Percentiles rank a stretch among this genome's conserved stretches.
phyloP scores from a whole-genome alignment of 306 rosid species.

The Lagenaria siceraria region DNA sequence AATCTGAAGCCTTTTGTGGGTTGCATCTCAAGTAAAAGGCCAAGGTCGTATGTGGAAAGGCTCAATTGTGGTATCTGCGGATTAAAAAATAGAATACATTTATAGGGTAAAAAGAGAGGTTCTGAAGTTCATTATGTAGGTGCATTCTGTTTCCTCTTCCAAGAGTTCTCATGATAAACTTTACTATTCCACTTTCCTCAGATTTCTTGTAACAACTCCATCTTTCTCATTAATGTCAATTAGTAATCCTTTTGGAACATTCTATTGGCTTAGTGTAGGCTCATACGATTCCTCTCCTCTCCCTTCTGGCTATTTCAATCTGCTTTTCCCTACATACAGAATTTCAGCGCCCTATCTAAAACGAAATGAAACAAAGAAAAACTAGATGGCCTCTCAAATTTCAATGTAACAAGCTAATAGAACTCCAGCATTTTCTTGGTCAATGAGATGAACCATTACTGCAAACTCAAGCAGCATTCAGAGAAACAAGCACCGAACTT shows the following conservation, averaged over 20 bases:
- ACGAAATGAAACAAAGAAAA: neutral
- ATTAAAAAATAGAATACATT: neutral
- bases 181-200: neutral
- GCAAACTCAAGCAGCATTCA: neutral
- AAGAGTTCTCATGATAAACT: neutral
- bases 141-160: neutral
- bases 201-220: neutral
- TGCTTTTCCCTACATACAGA: neutral
- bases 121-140: neutral
- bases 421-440: neutral
- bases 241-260: neutral
- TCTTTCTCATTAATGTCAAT: neutral
- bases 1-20: neutral
- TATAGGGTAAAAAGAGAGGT: neutral
- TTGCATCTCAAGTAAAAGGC: neutral
- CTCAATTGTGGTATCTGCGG: neutral
- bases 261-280: neutral
- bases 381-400: neutral
- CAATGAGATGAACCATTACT: neutral
- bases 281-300: neutral
- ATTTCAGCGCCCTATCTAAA: neutral
- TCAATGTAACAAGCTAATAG: neutral
- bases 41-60: neutral
- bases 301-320: neutral
- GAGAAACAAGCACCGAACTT: neutral